Base-by-base conservation (phyloP, 441 rosid species). In the Erysimum pusillum region DNA sequence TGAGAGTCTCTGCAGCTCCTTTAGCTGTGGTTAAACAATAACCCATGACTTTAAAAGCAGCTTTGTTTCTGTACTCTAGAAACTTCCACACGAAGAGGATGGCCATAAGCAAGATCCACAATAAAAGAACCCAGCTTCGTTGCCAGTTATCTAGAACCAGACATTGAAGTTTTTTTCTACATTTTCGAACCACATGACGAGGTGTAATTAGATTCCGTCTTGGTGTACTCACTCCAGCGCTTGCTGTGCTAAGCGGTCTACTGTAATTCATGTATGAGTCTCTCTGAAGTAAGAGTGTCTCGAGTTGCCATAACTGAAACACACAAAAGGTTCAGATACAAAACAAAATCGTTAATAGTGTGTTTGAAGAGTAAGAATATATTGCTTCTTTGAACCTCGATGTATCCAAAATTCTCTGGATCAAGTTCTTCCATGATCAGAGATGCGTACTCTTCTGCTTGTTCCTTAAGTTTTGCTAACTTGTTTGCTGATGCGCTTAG, bases 341-440 rank as follows among this genome's bases (percentile, higher is more conserved):
- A 28, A 60, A 22, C 2, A 54, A 3, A 6, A 6, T 14, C 4
- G 25, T 52, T 48, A 48, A 38, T 38, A 64, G 4, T 63, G 79
- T 34, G n/a, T 52, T 39, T 18, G 14, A 59, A 56, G n/a, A 49
- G 9, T 58, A 28, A 22, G 18, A 41, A 45, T 39, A 32, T 13
- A 3, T 32, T 12, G 11, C 28, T 10, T 54, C 31, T 12, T 6
- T 36, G 64, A 84, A 93, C 99, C 99, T 96, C 99, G 53, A 96
- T 96, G 69, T 90, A 96, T 48, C 99, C 97, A 32, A 91, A 75
- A 75, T 88, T 88, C 85, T 96, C 99, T 1, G 99, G 98, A 80
- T 96, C 99, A 34, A 96, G 81, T 67, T 96, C 99, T 83, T 96
- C 99, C 99, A 96, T 96, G 54, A 96, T 96, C 46, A 96, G 81